A percentile compares a stretch with the other conserved stretches of the same genome.
Conservation (phyloP, 129 eudicot genomes). For the Chrysanthemum seticuspe region DNA sequence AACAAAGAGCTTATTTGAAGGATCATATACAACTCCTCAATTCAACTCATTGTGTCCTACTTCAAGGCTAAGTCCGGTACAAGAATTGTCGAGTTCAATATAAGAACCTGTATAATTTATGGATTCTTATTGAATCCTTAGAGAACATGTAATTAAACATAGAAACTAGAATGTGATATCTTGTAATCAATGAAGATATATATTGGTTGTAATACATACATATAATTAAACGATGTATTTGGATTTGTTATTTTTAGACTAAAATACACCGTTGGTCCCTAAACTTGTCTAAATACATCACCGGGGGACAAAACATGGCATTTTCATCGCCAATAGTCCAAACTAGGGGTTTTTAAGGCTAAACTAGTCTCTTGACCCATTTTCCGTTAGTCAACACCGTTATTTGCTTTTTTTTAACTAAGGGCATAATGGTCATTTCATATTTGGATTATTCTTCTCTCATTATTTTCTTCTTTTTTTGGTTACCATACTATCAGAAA, state of each 20-base stretch:
- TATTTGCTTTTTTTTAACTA: too few relatives aligned
- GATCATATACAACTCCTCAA: conserved; percentile 30
- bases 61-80: conserved; percentile 11
- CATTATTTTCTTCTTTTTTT: too few relatives aligned
- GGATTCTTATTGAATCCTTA: conserved; percentile 7
- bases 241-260: background rate
- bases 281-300: too few relatives aligned
- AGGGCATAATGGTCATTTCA: too few relatives aligned
- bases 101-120: background rate
- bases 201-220: conserved; percentile 14
- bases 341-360: too few relatives aligned
- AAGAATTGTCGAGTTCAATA: conserved; percentile 12
- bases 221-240: conserved; percentile 5
- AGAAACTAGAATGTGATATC: background rate
- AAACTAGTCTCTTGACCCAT: too few relatives aligned
- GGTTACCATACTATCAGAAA: too few relatives aligned
- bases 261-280: too few relatives aligned
- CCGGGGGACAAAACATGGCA: too few relatives aligned
- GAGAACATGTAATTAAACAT: conserved; percentile 3
- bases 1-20: conserved; percentile 33
- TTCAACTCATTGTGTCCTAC: conserved; percentile 29
- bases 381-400: too few relatives aligned
- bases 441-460: too few relatives aligned
- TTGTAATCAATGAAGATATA: background rate
- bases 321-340: too few relatives aligned